Percentiles rank a stretch among this genome's conserved stretches.
Evolutionary conservation across 257 asterid genomes (phyloP).

Genomic region (Cruciata laevipes): DNA sequence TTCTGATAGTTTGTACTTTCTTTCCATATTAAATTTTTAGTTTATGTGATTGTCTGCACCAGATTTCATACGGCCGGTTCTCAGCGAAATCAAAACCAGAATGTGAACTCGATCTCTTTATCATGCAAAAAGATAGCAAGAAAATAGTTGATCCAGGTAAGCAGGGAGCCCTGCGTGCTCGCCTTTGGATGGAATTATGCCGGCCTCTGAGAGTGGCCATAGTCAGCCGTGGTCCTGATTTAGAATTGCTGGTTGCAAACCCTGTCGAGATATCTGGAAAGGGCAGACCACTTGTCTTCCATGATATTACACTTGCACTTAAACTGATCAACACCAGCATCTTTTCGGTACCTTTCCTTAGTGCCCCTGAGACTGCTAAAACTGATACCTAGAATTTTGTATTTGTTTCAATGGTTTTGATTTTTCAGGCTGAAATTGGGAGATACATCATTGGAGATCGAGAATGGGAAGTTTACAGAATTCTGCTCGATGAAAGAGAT

Average conservation of each 20-base stretch:
- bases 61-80: conserved; percentile 85
- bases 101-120: conserved; percentile 77
- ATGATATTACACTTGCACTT: conserved; percentile 80
- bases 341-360: conserved; percentile 50
- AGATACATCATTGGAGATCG: conserved; percentile 61
- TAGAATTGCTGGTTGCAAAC: conserved; percentile 76
- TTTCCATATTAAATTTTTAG: not conserved
- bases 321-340: conserved; percentile 65
- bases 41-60: conserved; percentile 9
- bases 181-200: conserved; percentile 67
- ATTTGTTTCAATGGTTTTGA: not conserved
- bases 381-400: not conserved
- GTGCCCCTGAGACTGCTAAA: not conserved
- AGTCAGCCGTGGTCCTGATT: conserved; percentile 81
- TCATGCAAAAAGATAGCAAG: conserved; percentile 82
- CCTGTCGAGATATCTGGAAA: conserved; percentile 79
- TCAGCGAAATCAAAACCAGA: conserved; percentile 41
- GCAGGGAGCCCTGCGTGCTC: conserved; percentile 41
- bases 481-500: conserved; percentile 72
- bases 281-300: conserved; percentile 83
- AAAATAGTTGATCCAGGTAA: conserved; percentile 68
- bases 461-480: conserved; percentile 86
- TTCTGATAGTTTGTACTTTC: not conserved
- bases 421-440: conserved; percentile 70
- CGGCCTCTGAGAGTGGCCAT: conserved; percentile 74